Evolutionary conservation across 2,329 filamentous ascomycete genomes (phyloP), one percentile per base, ranked within the genome.

Genomic region (Chrysoporthe austroafricana): DNA sequence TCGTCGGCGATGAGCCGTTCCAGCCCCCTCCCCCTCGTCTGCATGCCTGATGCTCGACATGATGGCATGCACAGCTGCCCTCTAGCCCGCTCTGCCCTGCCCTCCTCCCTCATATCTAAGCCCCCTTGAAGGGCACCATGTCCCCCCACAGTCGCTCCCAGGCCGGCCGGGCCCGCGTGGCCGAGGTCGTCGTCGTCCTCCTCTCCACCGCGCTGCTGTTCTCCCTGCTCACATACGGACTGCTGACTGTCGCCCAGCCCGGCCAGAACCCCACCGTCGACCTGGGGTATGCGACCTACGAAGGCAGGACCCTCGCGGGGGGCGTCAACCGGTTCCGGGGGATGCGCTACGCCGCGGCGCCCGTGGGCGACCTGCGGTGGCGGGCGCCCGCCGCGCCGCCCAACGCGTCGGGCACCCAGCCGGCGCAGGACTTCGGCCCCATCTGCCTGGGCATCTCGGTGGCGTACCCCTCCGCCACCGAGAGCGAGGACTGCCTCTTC

Each of bases 341-440:
- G 14, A 76, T 84, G 74, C 83, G 84, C 56, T 88, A 82, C 73
- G 86, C 86, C 13, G 78, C 80, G 16, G 77, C 85, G n/a, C 85
- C 86, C 5, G 66, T 83, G 0, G 83, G 80, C 1, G 76, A 84
- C 50, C 76, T 86, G 44, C 80, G 86, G 64, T 88, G 83, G 78
- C 77, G 81, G 36, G 81, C 83, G 21, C 85, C 86, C 0, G 75
- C 78, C 18, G 76, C 81, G 44, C 85, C 85, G 3, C 75, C 74
- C 2, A 75, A 68, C 3, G 73, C 75, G 13, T 68, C 73, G 0
- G 72, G 71, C 2, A 73, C 77, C 0, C 78, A 82, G 74, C 73
- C 78, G 66, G 78, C 80, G 18, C 72, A 78, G 66, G 57, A 76
- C 81, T 84, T 83, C 68, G 77, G 80, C 18, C 78, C 81, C 0